Base-by-base conservation (phyloP, 306 rosid species). In the Datisca glomerata region DNA sequence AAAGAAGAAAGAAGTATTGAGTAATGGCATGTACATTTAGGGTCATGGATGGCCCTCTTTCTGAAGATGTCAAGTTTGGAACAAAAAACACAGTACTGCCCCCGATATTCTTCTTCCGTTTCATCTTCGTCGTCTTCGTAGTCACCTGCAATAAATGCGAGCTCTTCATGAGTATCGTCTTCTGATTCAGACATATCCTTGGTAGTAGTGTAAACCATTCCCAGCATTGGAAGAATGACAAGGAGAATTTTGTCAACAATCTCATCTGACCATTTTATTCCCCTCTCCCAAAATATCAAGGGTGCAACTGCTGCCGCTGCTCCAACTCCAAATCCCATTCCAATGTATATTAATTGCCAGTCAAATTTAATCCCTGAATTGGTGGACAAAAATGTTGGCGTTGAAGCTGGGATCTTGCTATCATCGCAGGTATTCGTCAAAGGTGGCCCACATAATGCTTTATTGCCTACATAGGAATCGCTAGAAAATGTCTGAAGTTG, bases 311-410 rank as follows among this genome's bases (percentile, higher is more conserved):
- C 49, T n/a, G 57, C 59, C 40, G 83, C 94, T 2, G 89, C 76
- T 69, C 97, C 97, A 10, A 65, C 72, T 33, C 97, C 97, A 21
- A 71, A 87, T 8, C 97, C 97, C 7, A 79, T 35, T 53, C 94
- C 97, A 16, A 60, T 65, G 27, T 40, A 54, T 37, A 76, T 64
- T 44, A 68, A 74, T 37, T 67, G 69, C 97, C 97, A 83, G 53
- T 76, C 89, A 63, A 65, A 55, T 51, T 50, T 33, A 24, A 4
- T 33, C 3, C 23, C 67, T 24, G 66, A 56, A 28, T 0, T 28
- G 7, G 16, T 12, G 12, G 38, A 0, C 8, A 2, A 0, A 9
- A 12, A 21, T 3, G 8, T 13, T 29, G 59, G 3, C 13, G 3
- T 17, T 45, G 12, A 2, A 25, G 49, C 1, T 18, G 36, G 20